A percentile compares a stretch with the other conserved stretches of the same genome.
Evolutionary conservation across 306 rosid genomes (phyloP).

Genomic region (Cicer bijugum): DNA sequence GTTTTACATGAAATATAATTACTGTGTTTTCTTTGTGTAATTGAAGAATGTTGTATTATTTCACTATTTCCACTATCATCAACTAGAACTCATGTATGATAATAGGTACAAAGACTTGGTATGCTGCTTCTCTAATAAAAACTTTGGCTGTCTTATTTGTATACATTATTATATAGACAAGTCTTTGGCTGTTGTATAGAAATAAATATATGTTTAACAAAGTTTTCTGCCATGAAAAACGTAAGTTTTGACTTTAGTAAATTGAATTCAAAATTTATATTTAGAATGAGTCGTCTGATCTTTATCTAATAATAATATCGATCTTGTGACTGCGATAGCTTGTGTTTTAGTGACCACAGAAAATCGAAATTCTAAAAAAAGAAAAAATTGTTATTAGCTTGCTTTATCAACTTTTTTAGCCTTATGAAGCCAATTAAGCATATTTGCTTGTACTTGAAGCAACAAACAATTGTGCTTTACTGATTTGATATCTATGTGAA

Average conservation of each 20-base stretch:
- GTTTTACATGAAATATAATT: too few species aligned
- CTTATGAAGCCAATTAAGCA: neutral
- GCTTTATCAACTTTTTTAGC: neutral
- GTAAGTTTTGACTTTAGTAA: neutral
- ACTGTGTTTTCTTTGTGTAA: too few species aligned
- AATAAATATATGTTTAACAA: too few species aligned
- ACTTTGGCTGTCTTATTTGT: too few species aligned
- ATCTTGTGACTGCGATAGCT: neutral
- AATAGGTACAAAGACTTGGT: too few species aligned
- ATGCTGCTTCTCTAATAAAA: too few species aligned
- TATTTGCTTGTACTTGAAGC: constrained; percentile 24
- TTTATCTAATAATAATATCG: neutral
- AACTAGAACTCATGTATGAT: too few species aligned
- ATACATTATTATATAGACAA: too few species aligned
- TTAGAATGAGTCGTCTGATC: neutral
- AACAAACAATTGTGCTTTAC: neutral
- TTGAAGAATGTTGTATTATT: too few species aligned
- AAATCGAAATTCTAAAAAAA: neutral
- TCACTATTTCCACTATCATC: too few species aligned
- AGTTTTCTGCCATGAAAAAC: too few species aligned
- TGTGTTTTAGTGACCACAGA: neutral
- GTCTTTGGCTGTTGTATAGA: too few species aligned
- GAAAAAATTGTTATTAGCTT: neutral
- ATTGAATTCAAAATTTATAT: neutral
- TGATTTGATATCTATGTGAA: constrained; percentile 35